These are phyloP conservation scores for Phragmites australis DNA, from an alignment of 176 grass and related monocot species.

Conservation along the genomic window DNA sequence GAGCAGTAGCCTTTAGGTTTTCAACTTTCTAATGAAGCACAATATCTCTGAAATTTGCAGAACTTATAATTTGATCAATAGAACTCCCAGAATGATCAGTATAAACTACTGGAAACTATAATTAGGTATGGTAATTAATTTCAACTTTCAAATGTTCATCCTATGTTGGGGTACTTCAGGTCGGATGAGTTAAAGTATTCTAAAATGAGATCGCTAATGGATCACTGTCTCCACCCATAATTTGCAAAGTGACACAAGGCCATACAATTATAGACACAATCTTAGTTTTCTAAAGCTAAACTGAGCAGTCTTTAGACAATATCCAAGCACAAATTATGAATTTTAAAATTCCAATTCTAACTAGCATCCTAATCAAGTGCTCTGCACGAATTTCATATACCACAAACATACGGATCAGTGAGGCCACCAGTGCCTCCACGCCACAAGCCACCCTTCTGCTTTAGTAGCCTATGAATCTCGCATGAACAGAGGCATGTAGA, in stretches of 20 bases:
- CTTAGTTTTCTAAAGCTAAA: not conserved
- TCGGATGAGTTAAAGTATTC: not conserved
- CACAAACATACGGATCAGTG: constrained; percentile 46
- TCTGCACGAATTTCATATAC: constrained; percentile 27
- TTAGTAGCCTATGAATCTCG: constrained; percentile 39
- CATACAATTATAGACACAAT: not conserved
- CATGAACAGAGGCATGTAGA: not conserved
- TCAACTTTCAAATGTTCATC: not conserved
- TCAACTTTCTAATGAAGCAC: too few species aligned
- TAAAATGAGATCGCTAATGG: not conserved
- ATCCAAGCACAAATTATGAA: not conserved
- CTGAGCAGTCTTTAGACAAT: not conserved
- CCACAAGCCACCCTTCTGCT: constrained; percentile 34
- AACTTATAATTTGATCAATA: not conserved
- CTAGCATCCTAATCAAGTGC: not conserved
- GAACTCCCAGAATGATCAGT: not conserved
- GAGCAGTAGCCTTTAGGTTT: not conserved
- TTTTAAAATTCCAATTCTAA: not conserved
- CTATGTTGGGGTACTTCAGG: not conserved
- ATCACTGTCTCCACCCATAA: not conserved
- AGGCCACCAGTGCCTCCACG: constrained; percentile 41
- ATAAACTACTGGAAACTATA: not conserved
- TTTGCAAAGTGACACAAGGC: not conserved
- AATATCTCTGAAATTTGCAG: not conserved
- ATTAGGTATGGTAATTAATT: not conserved